Base-by-base conservation (phyloP, 257 asterid genomes). In the Solanum piurae region DNA sequence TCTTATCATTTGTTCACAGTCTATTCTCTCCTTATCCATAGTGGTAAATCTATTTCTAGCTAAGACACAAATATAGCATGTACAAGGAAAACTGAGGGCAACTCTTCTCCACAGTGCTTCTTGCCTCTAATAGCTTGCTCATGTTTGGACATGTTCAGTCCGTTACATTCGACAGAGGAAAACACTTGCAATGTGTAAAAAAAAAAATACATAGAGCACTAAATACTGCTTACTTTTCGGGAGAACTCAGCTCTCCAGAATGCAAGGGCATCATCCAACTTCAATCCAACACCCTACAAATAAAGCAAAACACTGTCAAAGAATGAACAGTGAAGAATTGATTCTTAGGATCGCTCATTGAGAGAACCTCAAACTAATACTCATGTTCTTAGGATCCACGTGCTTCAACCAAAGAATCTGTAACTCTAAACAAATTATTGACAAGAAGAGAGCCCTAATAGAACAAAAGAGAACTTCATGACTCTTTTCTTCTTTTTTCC, bases 201-300 rank as follows among this genome's bases (percentile, higher is more conserved):
- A 75, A 36, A 75, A 23, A 37, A 58, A 37, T 37, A 75, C 31
- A 75, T 75, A 75, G 83, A 23, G 42, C 29, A 21, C 46, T 84
- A 29, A 79, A 74, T 21, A 49, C 36, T 75, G 18, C 83, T 75
- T 74, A 96, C 99, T 97, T 95, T 96, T 68, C 91, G 90, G 87
- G 99, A 93, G 93, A 97, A 96, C 93, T 97, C 99, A 25, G 95
- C 91, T 94, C 93, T 97, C 98, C 99, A 97, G 86, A 97, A 97
- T 49, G 98, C 95, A 90, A 97, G 98, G 89, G 99, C 99, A 91
- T 97, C 99, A 69, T 95, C 99, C 92, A 97, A 90, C 91, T 97
- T 97, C 89, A 97, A 92, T 36, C 99, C 99, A 87, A 95, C 98
- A 87, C 99, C 98, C 98, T 97, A 85, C 64, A 79, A 86, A 86